A percentile compares a stretch with the other conserved stretches of the same genome.
Conservation (phyloP, 2,329 filamentous ascomycete species). For the Cladophialophora chaetospira region DNA sequence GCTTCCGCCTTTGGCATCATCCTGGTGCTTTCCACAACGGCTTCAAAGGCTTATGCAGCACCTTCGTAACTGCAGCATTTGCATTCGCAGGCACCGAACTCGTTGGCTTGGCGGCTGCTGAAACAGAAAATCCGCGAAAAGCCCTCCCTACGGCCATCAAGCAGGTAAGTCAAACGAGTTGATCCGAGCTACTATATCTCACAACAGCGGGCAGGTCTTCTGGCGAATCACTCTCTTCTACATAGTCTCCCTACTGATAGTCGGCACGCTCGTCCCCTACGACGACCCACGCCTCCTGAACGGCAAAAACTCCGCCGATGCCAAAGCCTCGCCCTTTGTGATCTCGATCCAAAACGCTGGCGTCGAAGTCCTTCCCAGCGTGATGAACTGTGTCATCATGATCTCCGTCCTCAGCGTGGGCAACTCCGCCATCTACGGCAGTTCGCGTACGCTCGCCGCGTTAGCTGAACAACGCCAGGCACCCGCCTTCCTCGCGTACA, state of each 20-base stretch:
- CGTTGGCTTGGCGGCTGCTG: constrained; percentile 56
- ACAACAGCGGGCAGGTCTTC: constrained; percentile 37
- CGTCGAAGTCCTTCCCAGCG: constrained; percentile 60
- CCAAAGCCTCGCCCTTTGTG: constrained; percentile 64
- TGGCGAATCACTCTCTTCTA: constrained; percentile 56
- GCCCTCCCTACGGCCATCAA: constrained; percentile 52
- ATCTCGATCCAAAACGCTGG: constrained; percentile 64
- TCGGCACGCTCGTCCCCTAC: constrained; percentile 49
- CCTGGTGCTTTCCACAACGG: constrained; percentile 51
- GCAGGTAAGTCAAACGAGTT: constrained; percentile 40
- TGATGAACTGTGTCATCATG: constrained; percentile 69
- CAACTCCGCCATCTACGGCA: constrained; percentile 61
- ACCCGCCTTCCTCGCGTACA: constrained; percentile 47
- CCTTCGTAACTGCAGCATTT: constrained; percentile 60
- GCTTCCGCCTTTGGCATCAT: constrained; percentile 69
- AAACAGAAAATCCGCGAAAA: constrained; percentile 55
- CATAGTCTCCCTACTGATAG: constrained; percentile 48
- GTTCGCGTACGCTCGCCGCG: constrained; percentile 59
- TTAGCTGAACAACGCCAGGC: constrained; percentile 51
- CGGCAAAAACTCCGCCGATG: constrained; percentile 41
- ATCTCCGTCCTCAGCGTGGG: constrained; percentile 63
- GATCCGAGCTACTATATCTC: not conserved
- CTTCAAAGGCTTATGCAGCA: constrained; percentile 57
- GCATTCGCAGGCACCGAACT: constrained; percentile 60
- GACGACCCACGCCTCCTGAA: constrained; percentile 45